phyloP scores from a whole-genome alignment of 202 grass and related monocot species.

The Zoysia matrella region DNA sequence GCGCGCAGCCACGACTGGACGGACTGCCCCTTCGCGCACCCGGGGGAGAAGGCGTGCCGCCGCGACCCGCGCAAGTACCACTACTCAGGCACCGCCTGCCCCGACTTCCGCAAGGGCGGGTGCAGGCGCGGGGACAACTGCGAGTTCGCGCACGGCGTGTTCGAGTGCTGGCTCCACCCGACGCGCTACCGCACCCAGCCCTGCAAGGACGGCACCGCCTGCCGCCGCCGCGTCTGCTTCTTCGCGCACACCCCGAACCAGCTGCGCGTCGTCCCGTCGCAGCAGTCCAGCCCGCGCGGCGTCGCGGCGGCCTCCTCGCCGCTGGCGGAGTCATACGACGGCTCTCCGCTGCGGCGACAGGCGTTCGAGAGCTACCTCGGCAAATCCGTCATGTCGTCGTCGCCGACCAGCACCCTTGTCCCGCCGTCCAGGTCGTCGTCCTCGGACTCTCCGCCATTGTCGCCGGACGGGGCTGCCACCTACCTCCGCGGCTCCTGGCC shows the following conservation, averaged over 20 bases:
- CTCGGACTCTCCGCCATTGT: constrained; percentile 76
- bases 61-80: constrained; percentile 85
- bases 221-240: constrained; percentile 97
- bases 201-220: constrained; percentile 90
- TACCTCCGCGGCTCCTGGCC: constrained; percentile 37
- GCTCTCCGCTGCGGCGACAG: constrained; percentile 75
- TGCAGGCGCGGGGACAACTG: too few species aligned
- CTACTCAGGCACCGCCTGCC: constrained; percentile 87
- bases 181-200: constrained; percentile 84
- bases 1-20: constrained; percentile 93
- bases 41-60: constrained; percentile 90
- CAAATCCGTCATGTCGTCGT: constrained; percentile 54
- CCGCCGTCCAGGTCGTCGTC: constrained; percentile 62
- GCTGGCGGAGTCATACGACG: constrained; percentile 69
- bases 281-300: constrained; percentile 47
- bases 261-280: constrained; percentile 66
- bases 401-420: constrained; percentile 64
- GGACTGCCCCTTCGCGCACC: constrained; percentile 95
- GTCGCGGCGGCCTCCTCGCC: not conserved
- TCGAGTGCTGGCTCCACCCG: too few species aligned
- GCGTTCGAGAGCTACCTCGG: constrained; percentile 29
- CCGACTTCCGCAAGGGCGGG: constrained; percentile 81
- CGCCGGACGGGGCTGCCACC: constrained; percentile 23
- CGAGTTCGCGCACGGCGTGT: too few species aligned
- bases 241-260: constrained; percentile 89